Percentiles rank a stretch among this genome's conserved stretches.
These are phyloP conservation scores for Xylaria curta DNA, from an alignment of 495 filamentous ascomycete species.

Conservation along the genomic window DNA sequence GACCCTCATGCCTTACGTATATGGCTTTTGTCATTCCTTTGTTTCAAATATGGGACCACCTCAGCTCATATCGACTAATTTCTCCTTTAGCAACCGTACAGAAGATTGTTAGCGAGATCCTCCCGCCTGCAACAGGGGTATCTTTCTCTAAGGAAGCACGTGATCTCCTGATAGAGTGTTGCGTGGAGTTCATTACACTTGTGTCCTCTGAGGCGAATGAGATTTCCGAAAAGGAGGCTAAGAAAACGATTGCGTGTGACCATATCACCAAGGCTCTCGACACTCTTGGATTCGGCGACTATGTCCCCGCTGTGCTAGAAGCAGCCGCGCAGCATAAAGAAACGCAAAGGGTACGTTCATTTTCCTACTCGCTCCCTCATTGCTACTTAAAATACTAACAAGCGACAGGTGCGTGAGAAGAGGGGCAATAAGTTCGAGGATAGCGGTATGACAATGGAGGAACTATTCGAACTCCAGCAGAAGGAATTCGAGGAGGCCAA, in stretches of 20 bases:
- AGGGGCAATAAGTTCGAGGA: slow-evolving; percentile 96
- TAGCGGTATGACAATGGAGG: slow-evolving; percentile 86
- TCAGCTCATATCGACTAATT: neutral
- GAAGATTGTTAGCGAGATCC: slow-evolving; percentile 95
- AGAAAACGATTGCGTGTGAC: slow-evolving; percentile 97
- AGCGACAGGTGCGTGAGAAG: slow-evolving; percentile 83
- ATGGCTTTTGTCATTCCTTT: slow-evolving; percentile 1
- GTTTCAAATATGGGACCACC: neutral
- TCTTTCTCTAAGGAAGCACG: slow-evolving; percentile 93
- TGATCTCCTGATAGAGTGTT: slow-evolving; percentile 96
- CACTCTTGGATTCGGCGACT: slow-evolving; percentile 89
- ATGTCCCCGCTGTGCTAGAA: slow-evolving; percentile 82
- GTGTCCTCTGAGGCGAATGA: slow-evolving; percentile 98
- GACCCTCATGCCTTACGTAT: slow-evolving; percentile 11
- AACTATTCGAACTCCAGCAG: slow-evolving; percentile 86
- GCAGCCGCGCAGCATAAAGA: slow-evolving; percentile 93
- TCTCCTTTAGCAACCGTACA: slow-evolving; percentile 80
- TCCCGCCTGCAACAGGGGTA: slow-evolving; percentile 67
- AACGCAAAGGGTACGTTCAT: slow-evolving; percentile 73
- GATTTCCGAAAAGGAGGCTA: slow-evolving; percentile 95
- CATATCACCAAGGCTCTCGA: slow-evolving; percentile 92
- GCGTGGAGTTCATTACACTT: slow-evolving; percentile 97
- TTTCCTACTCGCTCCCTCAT: neutral
- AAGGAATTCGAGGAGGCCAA: slow-evolving; percentile 85
- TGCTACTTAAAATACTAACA: slow-evolving; percentile 3